Base-by-base conservation (phyloP, 495 filamentous ascomycete species). In the Annulohypoxylon moriforme region DNA sequence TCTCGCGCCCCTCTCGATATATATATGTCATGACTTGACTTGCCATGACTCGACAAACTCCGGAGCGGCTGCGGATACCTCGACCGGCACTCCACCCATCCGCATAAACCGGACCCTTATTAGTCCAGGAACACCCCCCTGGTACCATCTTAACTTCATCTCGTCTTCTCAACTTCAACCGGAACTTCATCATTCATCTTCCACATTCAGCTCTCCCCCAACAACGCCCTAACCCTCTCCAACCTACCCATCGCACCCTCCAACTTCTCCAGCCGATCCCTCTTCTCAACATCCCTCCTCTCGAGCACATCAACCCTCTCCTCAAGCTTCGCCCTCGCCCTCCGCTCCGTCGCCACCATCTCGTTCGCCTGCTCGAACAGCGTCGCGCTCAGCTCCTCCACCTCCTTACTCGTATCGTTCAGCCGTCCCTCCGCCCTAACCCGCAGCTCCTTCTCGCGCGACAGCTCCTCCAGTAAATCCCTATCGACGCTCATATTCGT, bases 351-450 rank as follows among this genome's bases (percentile, higher is more conserved):
- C 14, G 95, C 93, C 24, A 99, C 96, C 95, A 99, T 98, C 84
- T 97, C 93, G 74, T 98, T 98, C 16, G 96, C 96, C 80, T 97
- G 90, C 77, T 93, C 89, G 81, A 99, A 99, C 56, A 99, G 83
- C 69, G 90, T 88, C 49, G 89, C 91, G 34, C 89, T 93, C 71
- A 99, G 82, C 75, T 99, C 96, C 78, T 98, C 96, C 13, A 99
- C 85, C 81, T 99, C 96, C 0, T 81, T 85, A 55, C 85, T 91
- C 29, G 93, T 90, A 60, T 90, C 87, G 71, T 83, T 84, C 31
- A 97, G 83, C 67, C 88, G 86, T 36, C 85, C 84, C 81, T 99
- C 96, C 2, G 94, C 95, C 11, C 87, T 86, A 22, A 86, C 84
- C 44, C 96, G 91, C 55, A 94, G 82, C 29, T 78, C 78, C 72